Evolutionary conservation across 2,329 filamentous ascomycete genomes (phyloP).

Genomic region (Cadophora gregata): DNA sequence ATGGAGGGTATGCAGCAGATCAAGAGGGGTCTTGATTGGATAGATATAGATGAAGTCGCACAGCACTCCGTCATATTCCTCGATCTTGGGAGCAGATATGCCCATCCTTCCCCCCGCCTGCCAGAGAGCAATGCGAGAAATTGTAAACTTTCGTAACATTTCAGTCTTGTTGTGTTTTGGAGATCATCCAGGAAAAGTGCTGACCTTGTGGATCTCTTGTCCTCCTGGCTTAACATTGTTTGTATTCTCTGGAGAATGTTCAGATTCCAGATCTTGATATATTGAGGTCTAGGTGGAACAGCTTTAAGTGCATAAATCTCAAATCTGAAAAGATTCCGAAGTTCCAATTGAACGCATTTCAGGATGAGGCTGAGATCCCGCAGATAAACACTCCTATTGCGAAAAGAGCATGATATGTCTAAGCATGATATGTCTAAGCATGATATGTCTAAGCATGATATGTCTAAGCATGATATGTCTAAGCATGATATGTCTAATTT

Average conservation of each 20-base stretch:
- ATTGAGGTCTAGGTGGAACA: background rate
- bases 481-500: too few relatives aligned
- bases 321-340: too few relatives aligned
- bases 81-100: background rate
- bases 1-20: background rate
- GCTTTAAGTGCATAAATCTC: background rate
- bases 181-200: background rate
- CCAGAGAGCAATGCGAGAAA: background rate
- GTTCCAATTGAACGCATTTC: too few relatives aligned
- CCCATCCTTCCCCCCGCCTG: background rate
- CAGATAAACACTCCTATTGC: too few relatives aligned
- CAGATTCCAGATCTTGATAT: background rate
- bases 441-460: too few relatives aligned
- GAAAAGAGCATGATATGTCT: too few relatives aligned
- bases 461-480: too few relatives aligned
- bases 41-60: background rate
- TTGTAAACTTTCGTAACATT: background rate
- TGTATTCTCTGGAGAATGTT: background rate
- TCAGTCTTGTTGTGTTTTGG: background rate
- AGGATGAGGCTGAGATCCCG: too few relatives aligned
- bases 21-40: background rate
- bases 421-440: too few relatives aligned
- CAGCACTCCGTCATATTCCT: background rate
- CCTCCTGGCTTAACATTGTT: background rate
- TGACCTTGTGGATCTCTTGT: background rate